A percentile compares a stretch with the other conserved stretches of the same genome.
These are phyloP conservation scores for Cinnamomum micranthum DNA, from an alignment of 164 flowering plant species.

Conservation along the genomic window DNA sequence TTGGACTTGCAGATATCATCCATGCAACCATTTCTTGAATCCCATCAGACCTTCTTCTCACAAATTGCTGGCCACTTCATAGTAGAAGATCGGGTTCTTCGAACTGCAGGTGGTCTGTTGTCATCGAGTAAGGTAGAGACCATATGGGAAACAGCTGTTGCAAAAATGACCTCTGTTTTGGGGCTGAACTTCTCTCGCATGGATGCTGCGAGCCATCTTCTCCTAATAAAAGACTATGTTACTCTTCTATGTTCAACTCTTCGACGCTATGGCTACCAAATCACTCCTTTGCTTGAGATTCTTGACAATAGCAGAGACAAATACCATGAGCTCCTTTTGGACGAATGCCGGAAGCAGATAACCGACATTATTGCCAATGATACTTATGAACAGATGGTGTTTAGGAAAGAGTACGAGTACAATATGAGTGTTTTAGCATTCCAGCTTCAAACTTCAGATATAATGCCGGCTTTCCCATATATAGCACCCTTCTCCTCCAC, in stretches of 20 bases:
- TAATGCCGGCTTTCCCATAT: constrained; percentile 86
- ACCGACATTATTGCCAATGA: constrained; percentile 52
- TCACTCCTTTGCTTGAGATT: constrained; percentile 56
- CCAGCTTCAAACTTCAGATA: constrained; percentile 68
- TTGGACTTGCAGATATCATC: constrained; percentile 77
- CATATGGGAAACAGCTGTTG: constrained; percentile 80
- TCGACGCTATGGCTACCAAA: constrained; percentile 76
- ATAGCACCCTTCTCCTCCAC: constrained; percentile 87
- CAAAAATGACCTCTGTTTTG: constrained; percentile 59
- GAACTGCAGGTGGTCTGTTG: constrained; percentile 73
- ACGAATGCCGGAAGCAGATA: constrained; percentile 70
- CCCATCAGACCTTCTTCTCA: constrained; percentile 67
- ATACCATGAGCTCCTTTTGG: constrained; percentile 81
- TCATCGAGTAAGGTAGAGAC: constrained; percentile 57
- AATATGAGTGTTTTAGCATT: constrained; percentile 58
- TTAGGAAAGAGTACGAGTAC: constrained; percentile 80
- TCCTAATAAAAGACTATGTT: constrained; percentile 79
- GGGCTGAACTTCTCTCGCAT: constrained; percentile 67
- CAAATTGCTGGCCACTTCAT: constrained; percentile 86
- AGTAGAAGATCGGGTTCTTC: constrained; percentile 79
- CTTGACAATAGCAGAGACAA: constrained; percentile 63
- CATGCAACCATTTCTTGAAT: constrained; percentile 72
- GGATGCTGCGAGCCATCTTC: constrained; percentile 77
- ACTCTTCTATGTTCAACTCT: constrained; percentile 78
- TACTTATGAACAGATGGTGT: constrained; percentile 68